These are phyloP conservation scores for Sisymbrium altissimum DNA, from an alignment of 345 rosid species.

Conservation along the genomic window DNA sequence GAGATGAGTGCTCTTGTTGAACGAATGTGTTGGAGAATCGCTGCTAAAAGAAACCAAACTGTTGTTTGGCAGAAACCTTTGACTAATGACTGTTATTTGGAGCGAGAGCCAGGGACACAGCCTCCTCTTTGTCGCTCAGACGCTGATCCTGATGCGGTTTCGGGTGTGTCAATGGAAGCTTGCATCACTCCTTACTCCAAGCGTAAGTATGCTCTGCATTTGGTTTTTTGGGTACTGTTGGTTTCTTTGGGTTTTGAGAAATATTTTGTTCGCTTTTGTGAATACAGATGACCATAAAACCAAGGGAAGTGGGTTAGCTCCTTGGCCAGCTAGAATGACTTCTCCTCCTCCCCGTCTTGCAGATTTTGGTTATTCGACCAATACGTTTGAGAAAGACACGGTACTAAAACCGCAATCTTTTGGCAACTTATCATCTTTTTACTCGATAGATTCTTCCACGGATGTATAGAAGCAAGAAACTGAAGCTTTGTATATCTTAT, in stretches of 20 bases:
- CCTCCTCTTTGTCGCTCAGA: conserved; percentile 93
- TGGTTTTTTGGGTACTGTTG: too few species aligned
- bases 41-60: conserved; percentile 88
- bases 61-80: conserved; percentile 96
- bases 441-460: too few species aligned
- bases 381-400: conserved; percentile 82
- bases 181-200: conserved; percentile 89
- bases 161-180: conserved; percentile 86
- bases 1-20: conserved; percentile 91
- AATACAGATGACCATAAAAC: conserved; percentile 62
- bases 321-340: conserved; percentile 95
- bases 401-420: conserved; percentile 35
- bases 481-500: not conserved
- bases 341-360: conserved; percentile 86
- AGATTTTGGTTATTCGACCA: conserved; percentile 79
- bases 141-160: conserved; percentile 85
- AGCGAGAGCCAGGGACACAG: conserved; percentile 73
- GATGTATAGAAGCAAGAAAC: not conserved
- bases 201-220: conserved; percentile 47
- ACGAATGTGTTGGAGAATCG: conserved; percentile 97
- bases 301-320: conserved; percentile 89
- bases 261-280: not conserved
- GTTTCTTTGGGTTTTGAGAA: too few species aligned
- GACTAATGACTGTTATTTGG: conserved; percentile 80
- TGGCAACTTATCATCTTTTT: not conserved